Evolutionary conservation across 2,329 filamentous ascomycete species (phyloP).

Genomic region (Allantophomopsis lycopodina): DNA sequence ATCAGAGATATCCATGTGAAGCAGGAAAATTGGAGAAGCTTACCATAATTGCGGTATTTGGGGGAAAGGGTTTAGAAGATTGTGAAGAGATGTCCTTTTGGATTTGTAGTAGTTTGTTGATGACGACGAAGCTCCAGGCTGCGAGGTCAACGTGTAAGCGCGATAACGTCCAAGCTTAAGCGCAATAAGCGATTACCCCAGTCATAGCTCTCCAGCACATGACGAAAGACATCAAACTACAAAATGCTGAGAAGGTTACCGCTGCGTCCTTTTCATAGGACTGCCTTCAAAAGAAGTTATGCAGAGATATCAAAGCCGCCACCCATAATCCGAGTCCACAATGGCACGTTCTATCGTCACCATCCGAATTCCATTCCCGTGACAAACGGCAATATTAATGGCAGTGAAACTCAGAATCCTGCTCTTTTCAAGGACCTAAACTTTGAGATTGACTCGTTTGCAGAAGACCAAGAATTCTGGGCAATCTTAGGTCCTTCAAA

Average conservation of each 20-base stretch:
- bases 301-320: slow-evolving; percentile 8
- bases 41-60: slow-evolving; percentile 11
- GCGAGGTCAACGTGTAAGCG: slow-evolving; percentile 4
- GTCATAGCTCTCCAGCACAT: no score
- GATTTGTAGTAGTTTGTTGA: background rate
- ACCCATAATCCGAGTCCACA: slow-evolving; percentile 57
- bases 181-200: slow-evolving; percentile 3
- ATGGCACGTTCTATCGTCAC: slow-evolving; percentile 73
- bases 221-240: no score
- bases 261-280: background rate
- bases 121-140: slow-evolving; percentile 6
- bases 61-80: no score
- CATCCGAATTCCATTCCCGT: slow-evolving; percentile 41
- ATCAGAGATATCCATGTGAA: no score
- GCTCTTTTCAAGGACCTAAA: slow-evolving; percentile 59
- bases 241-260: slow-evolving; percentile 7
- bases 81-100: no score
- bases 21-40: background rate
- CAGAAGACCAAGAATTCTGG: slow-evolving; percentile 50
- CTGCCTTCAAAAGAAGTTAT: slow-evolving; percentile 3
- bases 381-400: slow-evolving; percentile 12
- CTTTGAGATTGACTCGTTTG: slow-evolving; percentile 52
- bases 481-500: slow-evolving; percentile 70
- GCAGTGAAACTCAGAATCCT: slow-evolving; percentile 35
- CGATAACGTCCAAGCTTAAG: slow-evolving; percentile 1